Base-by-base conservation (phyloP, 2,329 filamentous ascomycete species). In the Ophiocordyceps robertsii region DNA sequence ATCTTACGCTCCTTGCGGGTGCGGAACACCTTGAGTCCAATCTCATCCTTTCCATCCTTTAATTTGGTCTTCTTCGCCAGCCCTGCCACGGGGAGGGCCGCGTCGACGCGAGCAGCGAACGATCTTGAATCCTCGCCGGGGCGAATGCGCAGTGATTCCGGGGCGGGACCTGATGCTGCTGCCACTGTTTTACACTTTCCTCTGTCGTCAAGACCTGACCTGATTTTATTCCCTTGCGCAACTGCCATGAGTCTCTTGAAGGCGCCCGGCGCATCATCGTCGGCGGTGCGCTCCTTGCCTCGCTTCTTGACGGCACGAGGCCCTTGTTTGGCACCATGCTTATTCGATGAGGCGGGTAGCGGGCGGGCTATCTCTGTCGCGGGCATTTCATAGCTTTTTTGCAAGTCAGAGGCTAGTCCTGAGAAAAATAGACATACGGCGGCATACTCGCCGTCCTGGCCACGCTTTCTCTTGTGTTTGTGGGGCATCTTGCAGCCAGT, bases 1-100 rank as follows among this genome's bases (percentile, higher is more conserved):
- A 95, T 81, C 50, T 82, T 81, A 58, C 79, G 83, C 65, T 95
- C 89, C 55, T 89, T 92, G 59, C 81, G 82, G 6, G 89, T 95
- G 41, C 77, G 72, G 48, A 76, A 73, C 16, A 80, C 72, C 56
- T 86, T 83, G 9, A 82, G 55, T 0, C 83, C 77, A 30, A 75
- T 62, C 7, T 78, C 72, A 46, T 82, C 80, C 49, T 76, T 80
- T 41, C 75, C 78, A 35, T 70, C 66, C 50, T 71, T 77, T 9
- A 70, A 62, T 14, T 53, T 51, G 0, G 70, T 73, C 53, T 80
- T 82, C 49, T 70, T 77, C 43, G 77, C 69, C 9, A 95, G 69
- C 0, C 81, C 80, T 8, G 77, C 68, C 0, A 98, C 65, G 0
- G 90, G 90, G 7, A 96, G 69, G 0, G 85, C 80, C 39, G 85